Percentiles rank a stretch among this genome's conserved stretches.
Conservation (phyloP, 768 basidiomycete genomes). For the Auricularia auricula-judae region DNA sequence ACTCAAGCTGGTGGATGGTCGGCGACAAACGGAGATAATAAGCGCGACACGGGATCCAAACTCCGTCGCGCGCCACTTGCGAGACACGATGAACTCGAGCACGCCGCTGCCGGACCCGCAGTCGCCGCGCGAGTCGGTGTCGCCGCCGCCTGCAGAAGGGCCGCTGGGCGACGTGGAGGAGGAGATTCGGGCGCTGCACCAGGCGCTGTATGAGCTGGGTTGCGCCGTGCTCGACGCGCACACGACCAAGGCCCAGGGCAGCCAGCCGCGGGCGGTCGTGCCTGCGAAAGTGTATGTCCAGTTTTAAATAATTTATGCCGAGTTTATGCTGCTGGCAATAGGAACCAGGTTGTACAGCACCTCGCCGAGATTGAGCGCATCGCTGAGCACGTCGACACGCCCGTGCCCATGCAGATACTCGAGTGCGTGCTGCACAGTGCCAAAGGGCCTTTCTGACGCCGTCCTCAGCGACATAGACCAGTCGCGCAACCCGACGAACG, state of each 20-base stretch:
- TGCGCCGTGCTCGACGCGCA: not conserved
- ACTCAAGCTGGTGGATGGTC: too few species aligned
- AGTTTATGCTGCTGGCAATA: constrained; percentile 15
- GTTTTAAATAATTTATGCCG: not conserved
- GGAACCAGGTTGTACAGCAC: constrained; percentile 66
- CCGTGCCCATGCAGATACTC: constrained; percentile 60
- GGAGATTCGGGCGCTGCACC: not conserved
- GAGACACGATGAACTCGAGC: too few species aligned
- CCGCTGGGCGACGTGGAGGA: not conserved
- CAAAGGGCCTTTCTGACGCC: too few species aligned
- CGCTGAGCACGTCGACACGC: constrained; percentile 47
- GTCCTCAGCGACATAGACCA: constrained; percentile 58
- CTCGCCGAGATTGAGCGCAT: constrained; percentile 57
- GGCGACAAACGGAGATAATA: too few species aligned
- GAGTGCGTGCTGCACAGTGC: constrained; percentile 6
- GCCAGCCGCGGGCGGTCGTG: not conserved
- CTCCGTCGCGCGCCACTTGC: too few species aligned
- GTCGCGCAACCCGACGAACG: constrained; percentile 67
- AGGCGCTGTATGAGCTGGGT: not conserved
- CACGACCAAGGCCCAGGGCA: not conserved
- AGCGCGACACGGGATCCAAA: too few species aligned
- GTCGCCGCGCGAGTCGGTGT: not conserved
- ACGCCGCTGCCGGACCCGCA: not conserved
- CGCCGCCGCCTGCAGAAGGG: not conserved
- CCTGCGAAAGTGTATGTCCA: not conserved